Evolutionary conservation across 768 basidiomycete species (phyloP).

Genomic region (Tulasnella sp.): DNA sequence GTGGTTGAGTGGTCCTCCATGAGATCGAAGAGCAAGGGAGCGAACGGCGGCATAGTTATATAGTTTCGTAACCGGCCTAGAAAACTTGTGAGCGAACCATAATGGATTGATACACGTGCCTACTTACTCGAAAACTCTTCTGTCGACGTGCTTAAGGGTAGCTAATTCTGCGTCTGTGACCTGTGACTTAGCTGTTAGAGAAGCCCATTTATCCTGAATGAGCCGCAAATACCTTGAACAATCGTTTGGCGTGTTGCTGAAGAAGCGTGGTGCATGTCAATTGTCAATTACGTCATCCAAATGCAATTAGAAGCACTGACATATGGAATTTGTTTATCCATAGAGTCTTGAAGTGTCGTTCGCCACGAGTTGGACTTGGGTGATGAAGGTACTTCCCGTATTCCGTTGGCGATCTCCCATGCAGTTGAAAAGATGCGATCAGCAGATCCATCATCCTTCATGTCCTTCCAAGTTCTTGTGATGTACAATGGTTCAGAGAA

Average conservation of each 20-base stretch:
- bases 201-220: not conserved
- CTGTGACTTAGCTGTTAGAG: not conserved
- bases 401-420: not conserved
- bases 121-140: no score
- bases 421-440: not conserved
- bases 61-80: not conserved
- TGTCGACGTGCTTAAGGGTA: not conserved
- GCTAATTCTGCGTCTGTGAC: not conserved
- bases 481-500: not conserved
- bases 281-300: no score
- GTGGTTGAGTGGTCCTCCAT: not conserved
- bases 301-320: no score
- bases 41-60: not conserved
- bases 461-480: not conserved
- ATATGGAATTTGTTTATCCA: no score
- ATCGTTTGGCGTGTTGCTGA: not conserved
- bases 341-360: no score
- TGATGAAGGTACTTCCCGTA: no score
- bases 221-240: not conserved
- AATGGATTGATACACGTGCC: no score
- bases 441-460: not conserved
- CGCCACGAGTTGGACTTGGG: no score
- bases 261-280: no score
- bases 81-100: not conserved
- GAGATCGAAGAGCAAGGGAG: not conserved